Evolutionary conservation across 768 basidiomycete species (phyloP), one percentile per base, ranked within the genome.

Genomic region (Holtermannia corniformis): DNA sequence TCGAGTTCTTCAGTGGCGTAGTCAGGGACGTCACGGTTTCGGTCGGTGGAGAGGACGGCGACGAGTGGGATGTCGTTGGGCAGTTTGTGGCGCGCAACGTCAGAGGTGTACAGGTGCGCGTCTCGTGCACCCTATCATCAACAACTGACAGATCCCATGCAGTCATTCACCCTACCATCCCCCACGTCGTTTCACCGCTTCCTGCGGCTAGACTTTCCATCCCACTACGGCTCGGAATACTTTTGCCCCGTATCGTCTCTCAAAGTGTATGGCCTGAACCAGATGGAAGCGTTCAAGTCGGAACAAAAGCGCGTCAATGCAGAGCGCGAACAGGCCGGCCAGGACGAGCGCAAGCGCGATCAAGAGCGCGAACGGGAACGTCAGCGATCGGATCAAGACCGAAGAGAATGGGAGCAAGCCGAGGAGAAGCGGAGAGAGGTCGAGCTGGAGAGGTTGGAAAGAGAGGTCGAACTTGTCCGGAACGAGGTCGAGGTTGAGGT

Each of bases 1-100:
- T 87, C 67, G 93, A 99, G 75, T 97, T 96, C 75, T 99, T 96
- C 74, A 88, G 86, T 58, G 91, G 92, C 1, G 86, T 95, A 13
- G 92, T 97, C 76, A 86, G 86, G 72, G 88, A 93, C 51, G 85
- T 97, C 57, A 79, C 79, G 3, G 83, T 97, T 44, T 86, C 85
- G 70, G 89, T 81, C 5, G 76, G 80, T 13, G 65, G 63, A 5
- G 64, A 64, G 21, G 71, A 68, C 14, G 63, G 64, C 7, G 71
- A 65, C 16, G 80, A 76, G 21, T 90, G 87, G 86, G 79, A 78
- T 13, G 75, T 76, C 50, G 82, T 89, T 1, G 95, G 92, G 60
- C 87, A 83, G 7, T 78, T 77, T 56, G 52, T 79, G 16, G 90
- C 85, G n/a, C 87, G 85, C 76, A 96, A 96, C 67, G 76, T 87